Percentiles rank a stretch among this genome's conserved stretches.
Evolutionary conservation across 2,329 filamentous ascomycete species (phyloP).

Genomic region (Trichophyton equinum): DNA sequence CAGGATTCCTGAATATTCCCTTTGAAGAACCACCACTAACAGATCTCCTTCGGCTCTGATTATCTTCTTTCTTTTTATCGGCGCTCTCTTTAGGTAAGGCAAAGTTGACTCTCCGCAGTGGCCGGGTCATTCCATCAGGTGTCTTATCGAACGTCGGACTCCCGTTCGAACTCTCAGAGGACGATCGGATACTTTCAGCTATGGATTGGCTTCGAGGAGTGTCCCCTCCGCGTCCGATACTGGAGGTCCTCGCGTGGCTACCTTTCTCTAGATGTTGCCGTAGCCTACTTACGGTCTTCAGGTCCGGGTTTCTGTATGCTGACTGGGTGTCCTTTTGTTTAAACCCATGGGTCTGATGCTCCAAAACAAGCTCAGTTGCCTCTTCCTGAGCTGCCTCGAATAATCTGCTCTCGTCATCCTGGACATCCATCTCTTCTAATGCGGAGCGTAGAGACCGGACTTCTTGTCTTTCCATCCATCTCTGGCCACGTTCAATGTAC

Average conservation of each 20-base stretch:
- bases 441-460: constrained; percentile 44
- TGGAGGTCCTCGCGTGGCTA: constrained; percentile 35
- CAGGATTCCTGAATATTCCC: constrained; percentile 46
- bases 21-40: constrained; percentile 31
- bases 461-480: constrained; percentile 48
- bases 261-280: constrained; percentile 34
- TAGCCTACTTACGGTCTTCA: constrained; percentile 20
- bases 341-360: constrained; percentile 44
- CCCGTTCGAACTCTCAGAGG: constrained; percentile 14
- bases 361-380: constrained; percentile 52
- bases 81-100: constrained; percentile 23
- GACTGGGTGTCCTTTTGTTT: constrained; percentile 38
- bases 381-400: constrained; percentile 49
- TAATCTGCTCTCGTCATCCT: constrained; percentile 41
- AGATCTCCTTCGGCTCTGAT: constrained; percentile 20
- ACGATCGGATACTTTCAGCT: constrained; percentile 6
- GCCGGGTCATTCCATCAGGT: constrained; percentile 19
- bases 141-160: constrained; percentile 5
- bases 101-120: constrained; percentile 31
- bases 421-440: constrained; percentile 46
- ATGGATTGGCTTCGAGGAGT: constrained; percentile 5
- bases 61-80: constrained; percentile 11
- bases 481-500: constrained; percentile 43
- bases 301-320: constrained; percentile 35
- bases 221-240: constrained; percentile 2